Base-by-base conservation (phyloP, 306 rosid genomes). In the Begonia fuchsioides region DNA sequence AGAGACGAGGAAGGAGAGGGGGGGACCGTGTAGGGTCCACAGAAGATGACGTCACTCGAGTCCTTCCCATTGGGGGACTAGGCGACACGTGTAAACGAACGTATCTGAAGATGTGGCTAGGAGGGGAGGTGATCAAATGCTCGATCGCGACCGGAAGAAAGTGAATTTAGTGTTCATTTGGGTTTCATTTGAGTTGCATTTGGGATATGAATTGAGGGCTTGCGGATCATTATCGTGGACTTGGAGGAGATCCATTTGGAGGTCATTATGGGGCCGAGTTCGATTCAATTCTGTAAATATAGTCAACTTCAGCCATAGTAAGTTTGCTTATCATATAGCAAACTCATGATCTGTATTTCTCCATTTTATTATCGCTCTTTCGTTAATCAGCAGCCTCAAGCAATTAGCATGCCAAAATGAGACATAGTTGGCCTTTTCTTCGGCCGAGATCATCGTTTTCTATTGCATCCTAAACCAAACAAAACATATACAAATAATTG, bases 381-480 rank as follows among this genome's bases (percentile, higher is more conserved):
- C n/a, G n/a, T n/a, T n/a, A n/a, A n/a, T n/a, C n/a, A n/a, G n/a
- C n/a, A n/a, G n/a, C n/a, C n/a, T n/a, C n/a, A n/a, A n/a, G n/a
- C n/a, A n/a, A n/a, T n/a, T n/a, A n/a, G n/a, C n/a, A n/a, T n/a
- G n/a, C n/a, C n/a, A n/a, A n/a, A n/a, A n/a, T n/a, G n/a, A n/a
- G n/a, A n/a, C n/a, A n/a, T n/a, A n/a, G n/a, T n/a, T n/a, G n/a
- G 51, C 72, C 71, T 35, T 61, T 48, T 53, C 57, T 65, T 57
- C 67, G 61, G 65, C 84, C 92, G 51, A 68, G 54, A 47, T 81
- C 94, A 61, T 84, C 97, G 59, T 71, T 76, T 72, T 75, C 90
- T 59, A 69, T 76, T 12, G 94, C 92, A 40, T 75, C 79, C 97
- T 84, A 55, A 32, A n/a, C 14, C 17, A 12, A 26, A 68, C 1